Conservation (phyloP, 305 asterid species). For the Caryopteris hybrid region DNA sequence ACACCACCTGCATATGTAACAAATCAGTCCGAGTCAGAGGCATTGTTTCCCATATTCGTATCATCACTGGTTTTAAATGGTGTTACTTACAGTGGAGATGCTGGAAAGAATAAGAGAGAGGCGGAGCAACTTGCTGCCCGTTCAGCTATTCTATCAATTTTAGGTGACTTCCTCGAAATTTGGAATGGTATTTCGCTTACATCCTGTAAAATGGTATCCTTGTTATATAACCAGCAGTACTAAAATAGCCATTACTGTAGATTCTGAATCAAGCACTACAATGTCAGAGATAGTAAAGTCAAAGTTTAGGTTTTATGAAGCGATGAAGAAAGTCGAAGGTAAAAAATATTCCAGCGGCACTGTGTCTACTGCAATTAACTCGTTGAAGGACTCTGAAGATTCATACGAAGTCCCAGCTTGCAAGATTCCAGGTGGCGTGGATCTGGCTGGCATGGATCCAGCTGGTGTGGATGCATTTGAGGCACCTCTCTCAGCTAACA, state of each 20-base stretch:
- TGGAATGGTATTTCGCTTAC: too few species aligned
- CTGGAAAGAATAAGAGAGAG: conserved; percentile 57
- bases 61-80: conserved; percentile 40
- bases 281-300: conserved; percentile 46
- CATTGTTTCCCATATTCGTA: conserved; percentile 35
- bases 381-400: neutral
- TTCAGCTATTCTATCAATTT: conserved; percentile 41
- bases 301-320: conserved; percentile 38
- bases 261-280: conserved; percentile 29
- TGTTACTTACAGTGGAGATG: conserved; percentile 39
- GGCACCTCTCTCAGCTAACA: neutral
- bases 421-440: neutral
- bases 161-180: conserved; percentile 51
- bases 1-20: conserved; percentile 43
- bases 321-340: conserved; percentile 25
- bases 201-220: neutral
- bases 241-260: conserved; percentile 29
- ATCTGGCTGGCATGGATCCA: too few species aligned
- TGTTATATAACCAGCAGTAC: neutral
- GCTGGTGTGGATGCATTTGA: neutral
- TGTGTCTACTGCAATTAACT: conserved; percentile 8
- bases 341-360: neutral
- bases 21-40: conserved; percentile 15
- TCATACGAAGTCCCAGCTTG: neutral
- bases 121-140: conserved; percentile 75